A percentile compares a stretch with the other conserved stretches of the same genome.
Evolutionary conservation across 208 protist genomes (phyloP).

Genomic region (Leishmania tarentolae): DNA sequence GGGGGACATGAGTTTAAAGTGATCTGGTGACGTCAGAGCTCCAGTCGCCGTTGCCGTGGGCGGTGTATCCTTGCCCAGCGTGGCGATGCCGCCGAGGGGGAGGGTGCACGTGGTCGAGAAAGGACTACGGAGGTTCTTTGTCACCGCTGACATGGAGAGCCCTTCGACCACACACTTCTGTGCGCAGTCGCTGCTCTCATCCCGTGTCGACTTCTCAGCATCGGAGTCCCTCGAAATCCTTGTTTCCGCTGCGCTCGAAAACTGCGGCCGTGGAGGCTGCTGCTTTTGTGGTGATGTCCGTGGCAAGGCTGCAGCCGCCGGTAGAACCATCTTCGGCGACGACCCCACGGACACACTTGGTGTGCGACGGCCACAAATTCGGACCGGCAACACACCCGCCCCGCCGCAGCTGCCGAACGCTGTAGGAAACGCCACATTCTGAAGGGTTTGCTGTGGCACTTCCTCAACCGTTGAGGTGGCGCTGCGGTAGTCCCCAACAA

Average conservation of each 20-base stretch:
- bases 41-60: background rate
- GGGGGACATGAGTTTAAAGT: constrained; percentile 11
- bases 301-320: background rate
- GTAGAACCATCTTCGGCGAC: background rate
- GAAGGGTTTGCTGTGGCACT: constrained; percentile 75
- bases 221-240: background rate
- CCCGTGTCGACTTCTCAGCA: background rate
- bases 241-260: background rate
- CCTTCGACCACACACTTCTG: background rate
- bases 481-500: constrained; percentile 47
- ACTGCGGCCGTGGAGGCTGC: background rate
- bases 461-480: constrained; percentile 39
- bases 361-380: constrained; percentile 2
- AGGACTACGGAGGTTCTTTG: background rate
- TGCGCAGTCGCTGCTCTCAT: background rate
- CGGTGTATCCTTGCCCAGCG: background rate
- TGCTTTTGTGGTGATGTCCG: background rate
- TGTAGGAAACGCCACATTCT: constrained; percentile 69
- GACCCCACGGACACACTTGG: background rate
- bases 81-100: constrained; percentile 6
- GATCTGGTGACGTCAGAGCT: background rate
- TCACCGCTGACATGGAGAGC: background rate
- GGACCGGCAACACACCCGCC: constrained; percentile 19
- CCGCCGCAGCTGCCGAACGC: constrained; percentile 46
- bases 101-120: background rate